phyloP scores from a whole-genome alignment of 306 rosid species.

The Prunus kanzakura region DNA sequence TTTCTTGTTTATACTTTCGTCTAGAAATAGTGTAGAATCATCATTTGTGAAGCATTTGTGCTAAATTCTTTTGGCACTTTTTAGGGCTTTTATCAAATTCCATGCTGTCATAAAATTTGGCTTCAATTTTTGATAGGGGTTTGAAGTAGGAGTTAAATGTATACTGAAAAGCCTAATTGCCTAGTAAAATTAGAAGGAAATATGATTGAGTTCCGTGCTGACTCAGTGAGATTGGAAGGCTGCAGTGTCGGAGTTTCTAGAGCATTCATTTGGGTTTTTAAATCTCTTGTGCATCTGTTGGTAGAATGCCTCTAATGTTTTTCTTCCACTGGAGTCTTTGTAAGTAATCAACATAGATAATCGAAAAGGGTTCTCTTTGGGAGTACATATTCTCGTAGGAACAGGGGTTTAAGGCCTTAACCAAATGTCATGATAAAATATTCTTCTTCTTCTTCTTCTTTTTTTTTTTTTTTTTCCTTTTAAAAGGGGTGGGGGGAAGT shows the following conservation, averaged over 20 bases:
- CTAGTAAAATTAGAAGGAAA: neutral
- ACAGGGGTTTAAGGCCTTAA: neutral
- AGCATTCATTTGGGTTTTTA: neutral
- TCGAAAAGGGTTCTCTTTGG: neutral
- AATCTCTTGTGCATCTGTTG: constrained; percentile 1
- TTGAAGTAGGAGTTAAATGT: neutral
- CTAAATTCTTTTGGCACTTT: neutral
- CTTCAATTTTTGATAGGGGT: neutral
- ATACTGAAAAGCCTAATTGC: neutral
- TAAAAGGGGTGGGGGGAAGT: neutral
- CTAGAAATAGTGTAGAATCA: neutral
- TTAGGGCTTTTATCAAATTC: neutral
- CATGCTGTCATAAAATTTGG: neutral
- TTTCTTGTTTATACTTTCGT: neutral
- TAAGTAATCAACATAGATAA: neutral
- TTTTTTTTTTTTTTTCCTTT: neutral
- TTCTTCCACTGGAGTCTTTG: neutral
- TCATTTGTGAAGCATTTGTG: neutral
- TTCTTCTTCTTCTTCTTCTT: neutral
- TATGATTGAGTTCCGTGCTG: neutral
- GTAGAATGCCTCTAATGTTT: neutral
- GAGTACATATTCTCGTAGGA: neutral
- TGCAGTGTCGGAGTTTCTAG: neutral
- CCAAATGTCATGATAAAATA: neutral
- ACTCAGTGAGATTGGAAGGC: neutral